These are phyloP conservation scores for Coemansia sp. DNA, from an alignment of 192 early-diverging fungal genomes.

Conservation along the genomic window DNA sequence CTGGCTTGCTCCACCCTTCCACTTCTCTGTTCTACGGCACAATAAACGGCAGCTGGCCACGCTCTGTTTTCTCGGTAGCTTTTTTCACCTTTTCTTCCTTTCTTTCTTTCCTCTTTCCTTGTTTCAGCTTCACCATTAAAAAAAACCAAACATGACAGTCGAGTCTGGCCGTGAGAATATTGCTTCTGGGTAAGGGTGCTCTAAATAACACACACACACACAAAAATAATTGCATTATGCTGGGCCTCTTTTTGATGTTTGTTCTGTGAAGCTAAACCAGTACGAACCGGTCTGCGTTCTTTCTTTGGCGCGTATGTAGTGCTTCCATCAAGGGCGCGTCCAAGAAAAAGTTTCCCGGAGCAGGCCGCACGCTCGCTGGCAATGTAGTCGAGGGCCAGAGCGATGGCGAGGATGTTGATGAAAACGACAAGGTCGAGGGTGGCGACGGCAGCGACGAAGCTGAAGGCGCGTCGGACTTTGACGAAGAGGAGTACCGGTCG, in stretches of 20 bases:
- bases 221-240: not conserved
- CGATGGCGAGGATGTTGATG: constrained; percentile 1
- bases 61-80: not conserved
- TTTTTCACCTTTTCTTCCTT: not conserved
- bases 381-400: not conserved
- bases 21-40: not conserved
- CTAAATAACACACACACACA: not conserved
- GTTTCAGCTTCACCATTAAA: not conserved
- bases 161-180: not conserved
- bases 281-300: not conserved
- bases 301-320: not conserved
- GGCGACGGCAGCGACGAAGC: not conserved
- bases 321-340: constrained; percentile 19
- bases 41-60: not conserved
- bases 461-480: constrained; percentile 22
- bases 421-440: constrained; percentile 10
- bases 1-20: too few species aligned
- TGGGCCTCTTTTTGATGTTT: not conserved
- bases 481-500: constrained; percentile 17
- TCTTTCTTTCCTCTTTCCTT: not conserved
- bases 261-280: not conserved
- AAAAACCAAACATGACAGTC: constrained; percentile 8
- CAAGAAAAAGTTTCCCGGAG: constrained; percentile 40
- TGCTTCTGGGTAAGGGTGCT: not conserved
- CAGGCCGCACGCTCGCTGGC: constrained; percentile 25